Evolutionary conservation across 441 rosid genomes (phyloP), one percentile per base, ranked within the genome.

Genomic region (Manihot esculenta): DNA sequence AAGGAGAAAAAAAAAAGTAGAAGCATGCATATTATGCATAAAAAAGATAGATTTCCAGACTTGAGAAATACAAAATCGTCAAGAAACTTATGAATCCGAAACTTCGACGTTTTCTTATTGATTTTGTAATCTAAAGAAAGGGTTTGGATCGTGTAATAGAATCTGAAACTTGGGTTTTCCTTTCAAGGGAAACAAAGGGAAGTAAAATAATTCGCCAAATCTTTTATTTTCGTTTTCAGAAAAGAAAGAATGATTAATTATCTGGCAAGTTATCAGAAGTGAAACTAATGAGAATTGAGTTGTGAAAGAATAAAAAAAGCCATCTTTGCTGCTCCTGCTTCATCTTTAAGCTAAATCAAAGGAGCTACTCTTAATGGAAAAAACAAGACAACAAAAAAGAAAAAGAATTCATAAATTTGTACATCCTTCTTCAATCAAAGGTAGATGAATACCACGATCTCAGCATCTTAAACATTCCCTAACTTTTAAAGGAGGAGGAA

Each of bases 341-440:
- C 78, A 64, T 67, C 74, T 56, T 77, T 55, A 73, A 82, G 63
- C 72, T 54, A 71, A 33, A 76, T 53, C 60, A 56, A 72, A 64
- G 45, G 21, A 48, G 42, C 30, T 48, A 50, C 44, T 14, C 4
- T 18, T 2, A 15, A n/a, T n/a, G n/a, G 1, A 62, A 62, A 57
- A 71, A 66, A 27, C 62, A 50, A 42, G 26, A 17, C 12, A 26
- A 20, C 24, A 20, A 23, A 54, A 54, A 54, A 55, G 48, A 63
- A 42, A 48, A 44, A 65, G 70, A 75, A 70, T 64, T 23, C 70
- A 76, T 70, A 64, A 80, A 78, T 80, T 78, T 84, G 80, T 82
- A 84, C 87, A 82, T 78, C 82, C 81, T 80, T 80, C 83, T 76
- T 77, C 83, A 72, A 79, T 69, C 75, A 70, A 77, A 79, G 74